These are phyloP conservation scores for Fusarium goolgardi DNA, from an alignment of 2,329 filamentous ascomycete species.

Conservation along the genomic window DNA sequence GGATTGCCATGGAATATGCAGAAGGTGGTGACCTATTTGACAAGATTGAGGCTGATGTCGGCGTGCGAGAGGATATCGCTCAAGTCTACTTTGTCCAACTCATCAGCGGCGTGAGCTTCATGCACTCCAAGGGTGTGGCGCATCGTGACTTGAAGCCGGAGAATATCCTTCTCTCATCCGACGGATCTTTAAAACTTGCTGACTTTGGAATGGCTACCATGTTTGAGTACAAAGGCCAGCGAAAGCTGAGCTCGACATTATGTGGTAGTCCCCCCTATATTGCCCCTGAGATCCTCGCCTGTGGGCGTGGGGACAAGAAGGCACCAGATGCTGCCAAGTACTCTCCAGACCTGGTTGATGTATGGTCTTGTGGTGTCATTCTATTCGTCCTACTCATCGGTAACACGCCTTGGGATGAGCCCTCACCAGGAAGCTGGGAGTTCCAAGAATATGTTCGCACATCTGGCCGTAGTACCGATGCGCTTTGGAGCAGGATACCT, in stretches of 20 bases:
- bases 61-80: conserved; percentile 92
- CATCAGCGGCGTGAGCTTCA: conserved; percentile 89
- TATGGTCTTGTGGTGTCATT: conserved; percentile 99
- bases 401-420: conserved; percentile 98
- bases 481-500: conserved; percentile 85
- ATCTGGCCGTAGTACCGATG: conserved; percentile 83
- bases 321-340: conserved; percentile 69
- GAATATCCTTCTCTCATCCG: conserved; percentile 88
- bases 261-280: conserved; percentile 98
- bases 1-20: conserved; percentile 98
- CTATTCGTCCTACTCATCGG: conserved; percentile 94
- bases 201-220: conserved; percentile 97
- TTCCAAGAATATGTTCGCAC: conserved; percentile 87
- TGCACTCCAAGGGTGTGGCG: conserved; percentile 95
- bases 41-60: conserved; percentile 98
- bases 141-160: conserved; percentile 95
- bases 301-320: conserved; percentile 59
- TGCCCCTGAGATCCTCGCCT: conserved; percentile 85
- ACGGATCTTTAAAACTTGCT: conserved; percentile 90
- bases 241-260: conserved; percentile 86
- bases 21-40: conserved; percentile 97
- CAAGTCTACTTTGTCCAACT: conserved; percentile 97
- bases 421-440: conserved; percentile 86
- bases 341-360: conserved; percentile 83
- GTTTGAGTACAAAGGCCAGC: conserved; percentile 87